Evolutionary conservation across 2,329 filamentous ascomycete genomes (phyloP).

Genomic region (Alternaria incomplexa): DNA sequence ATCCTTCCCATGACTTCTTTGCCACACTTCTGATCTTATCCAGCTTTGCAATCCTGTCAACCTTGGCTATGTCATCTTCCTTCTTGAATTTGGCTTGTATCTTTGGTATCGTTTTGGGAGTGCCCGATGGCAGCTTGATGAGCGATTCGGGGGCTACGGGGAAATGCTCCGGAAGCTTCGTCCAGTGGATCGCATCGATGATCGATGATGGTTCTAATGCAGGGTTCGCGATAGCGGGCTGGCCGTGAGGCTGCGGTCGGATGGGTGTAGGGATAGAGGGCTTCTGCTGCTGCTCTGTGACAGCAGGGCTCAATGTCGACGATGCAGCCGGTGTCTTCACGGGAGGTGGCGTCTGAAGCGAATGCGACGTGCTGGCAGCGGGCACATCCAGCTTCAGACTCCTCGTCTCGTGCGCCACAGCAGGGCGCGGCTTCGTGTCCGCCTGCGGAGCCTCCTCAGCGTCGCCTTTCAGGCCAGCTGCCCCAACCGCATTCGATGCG

Average conservation of each 20-base stretch:
- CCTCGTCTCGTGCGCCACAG: conserved; percentile 42
- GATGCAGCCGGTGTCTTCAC: conserved; percentile 24
- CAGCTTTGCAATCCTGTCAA: conserved; percentile 69
- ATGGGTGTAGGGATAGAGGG: conserved; percentile 25
- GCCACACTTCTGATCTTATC: conserved; percentile 75
- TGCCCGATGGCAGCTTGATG: conserved; percentile 76
- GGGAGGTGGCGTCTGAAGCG: conserved; percentile 38
- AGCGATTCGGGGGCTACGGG: conserved; percentile 74
- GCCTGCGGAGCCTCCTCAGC: conserved; percentile 21
- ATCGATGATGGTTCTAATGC: conserved; percentile 22
- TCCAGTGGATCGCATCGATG: conserved; percentile 68
- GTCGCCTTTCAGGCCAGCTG: conserved; percentile 24
- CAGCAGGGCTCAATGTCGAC: conserved; percentile 13
- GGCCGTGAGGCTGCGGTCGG: conserved; percentile 16
- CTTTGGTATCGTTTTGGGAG: conserved; percentile 71
- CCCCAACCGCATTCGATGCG: conserved; percentile 27
- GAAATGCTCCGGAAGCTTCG: conserved; percentile 75
- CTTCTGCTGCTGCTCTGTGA: conserved; percentile 16
- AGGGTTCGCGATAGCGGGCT: conserved; percentile 27
- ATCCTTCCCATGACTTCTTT: conserved; percentile 80
- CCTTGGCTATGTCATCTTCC: conserved; percentile 60
- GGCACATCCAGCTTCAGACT: conserved; percentile 40
- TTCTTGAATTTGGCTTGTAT: conserved; percentile 76
- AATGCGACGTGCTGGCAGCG: conserved; percentile 31
- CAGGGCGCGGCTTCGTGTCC: conserved; percentile 28